These are phyloP conservation scores for Yarrowia phangngaensis DNA, from an alignment of 805 yeast species.

Conservation along the genomic window DNA sequence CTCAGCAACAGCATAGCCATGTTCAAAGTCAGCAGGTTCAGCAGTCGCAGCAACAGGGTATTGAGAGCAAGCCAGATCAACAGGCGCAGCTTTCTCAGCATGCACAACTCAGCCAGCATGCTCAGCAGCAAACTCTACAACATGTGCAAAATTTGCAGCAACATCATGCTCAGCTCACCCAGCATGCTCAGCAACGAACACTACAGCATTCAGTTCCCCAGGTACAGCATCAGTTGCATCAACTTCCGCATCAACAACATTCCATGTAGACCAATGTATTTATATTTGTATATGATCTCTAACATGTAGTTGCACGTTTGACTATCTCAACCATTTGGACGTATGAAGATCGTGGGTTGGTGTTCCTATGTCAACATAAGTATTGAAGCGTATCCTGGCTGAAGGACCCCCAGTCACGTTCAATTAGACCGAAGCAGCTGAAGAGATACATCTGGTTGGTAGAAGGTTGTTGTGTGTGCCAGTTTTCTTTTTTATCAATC, in stretches of 20 bases:
- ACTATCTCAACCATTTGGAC: too few relatives aligned
- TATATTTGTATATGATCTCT: too few relatives aligned
- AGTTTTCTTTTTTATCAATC: too few relatives aligned
- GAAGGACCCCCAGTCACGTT: too few relatives aligned
- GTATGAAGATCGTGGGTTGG: too few relatives aligned
- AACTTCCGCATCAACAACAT: slow-evolving; percentile 23
- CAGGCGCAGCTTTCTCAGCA: slow-evolving; percentile 1
- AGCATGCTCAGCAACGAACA: not conserved
- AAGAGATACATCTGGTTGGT: too few relatives aligned
- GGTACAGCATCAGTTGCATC: slow-evolving; percentile 20
- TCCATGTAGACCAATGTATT: slow-evolving; percentile 22
- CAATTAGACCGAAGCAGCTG: too few relatives aligned
- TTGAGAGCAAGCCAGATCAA: slow-evolving; percentile 3
- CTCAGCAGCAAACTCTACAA: not conserved
- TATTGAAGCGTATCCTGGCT: too few relatives aligned
- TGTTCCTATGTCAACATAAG: too few relatives aligned
- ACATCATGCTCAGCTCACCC: not conserved
- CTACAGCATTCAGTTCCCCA: slow-evolving; percentile 10
- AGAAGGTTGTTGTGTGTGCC: too few relatives aligned
- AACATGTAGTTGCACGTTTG: too few relatives aligned
- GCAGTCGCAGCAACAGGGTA: slow-evolving; percentile 1
- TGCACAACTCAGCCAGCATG: not conserved
- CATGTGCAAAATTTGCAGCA: not conserved
- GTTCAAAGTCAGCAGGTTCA: not conserved
- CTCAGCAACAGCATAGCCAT: too few relatives aligned